These are phyloP conservation scores for Forsythia viridissima DNA, from an alignment of 257 asterid genomes.

Conservation along the genomic window DNA sequence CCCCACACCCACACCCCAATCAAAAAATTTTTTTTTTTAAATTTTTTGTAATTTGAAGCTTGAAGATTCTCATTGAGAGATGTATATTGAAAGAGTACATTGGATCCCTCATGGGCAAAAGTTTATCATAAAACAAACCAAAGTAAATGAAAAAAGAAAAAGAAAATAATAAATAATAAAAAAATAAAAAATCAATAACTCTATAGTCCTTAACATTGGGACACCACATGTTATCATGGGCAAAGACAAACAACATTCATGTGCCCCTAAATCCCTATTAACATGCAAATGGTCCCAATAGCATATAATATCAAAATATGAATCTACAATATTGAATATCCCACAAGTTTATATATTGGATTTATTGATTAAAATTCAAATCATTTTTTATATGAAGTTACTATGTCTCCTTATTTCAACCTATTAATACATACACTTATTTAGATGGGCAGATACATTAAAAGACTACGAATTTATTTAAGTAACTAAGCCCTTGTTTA, in stretches of 20 bases:
- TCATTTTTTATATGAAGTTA: too few species aligned
- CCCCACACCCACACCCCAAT: too few species aligned
- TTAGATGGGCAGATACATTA: neutral
- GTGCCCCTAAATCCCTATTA: conserved; percentile 23
- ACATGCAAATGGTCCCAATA: conserved; percentile 28
- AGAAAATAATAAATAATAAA: too few species aligned
- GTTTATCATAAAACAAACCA: neutral
- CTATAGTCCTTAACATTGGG: neutral
- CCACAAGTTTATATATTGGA: neutral
- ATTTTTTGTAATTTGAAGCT: neutral
- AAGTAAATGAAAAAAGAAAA: neutral
- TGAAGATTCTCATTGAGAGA: neutral
- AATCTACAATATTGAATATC: too few species aligned
- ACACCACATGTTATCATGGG: conserved; percentile 29
- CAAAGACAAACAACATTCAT: conserved; percentile 36
- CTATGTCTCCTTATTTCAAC: too few species aligned
- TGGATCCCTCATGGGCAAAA: neutral
- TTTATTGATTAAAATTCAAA: neutral
- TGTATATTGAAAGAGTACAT: neutral
- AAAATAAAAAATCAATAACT: neutral
- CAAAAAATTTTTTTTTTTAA: neutral
- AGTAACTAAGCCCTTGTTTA: too few species aligned
- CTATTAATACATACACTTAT: too few species aligned
- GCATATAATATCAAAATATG: neutral
- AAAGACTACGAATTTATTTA: neutral